Evolutionary conservation across 345 rosid genomes (phyloP).

Genomic region (Pugionium cornutum): DNA sequence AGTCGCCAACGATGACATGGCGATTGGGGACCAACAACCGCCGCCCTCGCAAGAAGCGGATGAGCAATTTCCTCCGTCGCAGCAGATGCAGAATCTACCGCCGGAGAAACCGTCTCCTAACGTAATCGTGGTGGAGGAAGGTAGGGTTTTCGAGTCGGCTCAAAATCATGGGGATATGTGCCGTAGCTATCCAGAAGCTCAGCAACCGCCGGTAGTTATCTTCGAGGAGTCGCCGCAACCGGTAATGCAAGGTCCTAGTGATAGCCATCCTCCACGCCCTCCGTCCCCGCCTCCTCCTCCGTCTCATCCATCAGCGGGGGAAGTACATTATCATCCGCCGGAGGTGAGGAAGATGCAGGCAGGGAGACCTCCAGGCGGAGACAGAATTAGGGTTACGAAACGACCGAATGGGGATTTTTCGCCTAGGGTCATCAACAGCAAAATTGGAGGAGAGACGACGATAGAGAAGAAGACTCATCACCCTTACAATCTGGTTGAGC

Average conservation of each 20-base stretch:
- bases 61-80: constrained; percentile 33
- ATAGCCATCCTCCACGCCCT: constrained; percentile 22
- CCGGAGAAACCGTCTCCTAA: constrained; percentile 40
- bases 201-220: constrained; percentile 55
- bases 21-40: constrained; percentile 22
- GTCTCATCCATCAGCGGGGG: constrained; percentile 34
- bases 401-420: constrained; percentile 64
- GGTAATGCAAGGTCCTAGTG: constrained; percentile 33
- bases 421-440: constrained; percentile 65
- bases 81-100: constrained; percentile 44
- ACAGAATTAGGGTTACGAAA: constrained; percentile 55
- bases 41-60: constrained; percentile 31
- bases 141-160: constrained; percentile 49
- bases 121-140: constrained; percentile 60
- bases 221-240: constrained; percentile 56
- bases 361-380: constrained; percentile 48
- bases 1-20: constrained; percentile 46
- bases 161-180: constrained; percentile 41
- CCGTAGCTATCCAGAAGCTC: constrained; percentile 41
- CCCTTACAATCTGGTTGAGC: constrained; percentile 82
- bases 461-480: constrained; percentile 48
- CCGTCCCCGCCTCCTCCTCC: constrained; percentile 36
- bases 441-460: constrained; percentile 37
- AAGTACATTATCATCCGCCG: constrained; percentile 38
- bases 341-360: constrained; percentile 79